phyloP scores from a whole-genome alignment of 2,329 filamentous ascomycete genomes.

The Diaporthe batatas region DNA sequence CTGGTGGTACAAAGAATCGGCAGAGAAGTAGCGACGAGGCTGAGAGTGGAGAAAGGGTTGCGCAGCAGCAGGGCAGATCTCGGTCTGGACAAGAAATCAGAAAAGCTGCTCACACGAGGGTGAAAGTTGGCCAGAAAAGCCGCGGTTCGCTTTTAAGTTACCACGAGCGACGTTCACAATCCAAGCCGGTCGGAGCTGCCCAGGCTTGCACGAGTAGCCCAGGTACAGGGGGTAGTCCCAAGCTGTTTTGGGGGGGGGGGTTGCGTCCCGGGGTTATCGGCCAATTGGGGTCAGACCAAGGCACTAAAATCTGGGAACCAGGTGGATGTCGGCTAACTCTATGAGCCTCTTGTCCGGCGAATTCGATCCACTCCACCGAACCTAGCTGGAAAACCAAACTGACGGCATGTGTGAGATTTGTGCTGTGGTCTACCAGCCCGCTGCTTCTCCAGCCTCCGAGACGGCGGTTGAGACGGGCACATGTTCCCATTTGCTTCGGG shows the following conservation, averaged over 20 bases:
- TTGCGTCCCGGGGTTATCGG: neutral
- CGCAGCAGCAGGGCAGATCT: slow-evolving; percentile 25
- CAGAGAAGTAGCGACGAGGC: slow-evolving; percentile 9
- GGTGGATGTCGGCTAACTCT: slow-evolving; percentile 22
- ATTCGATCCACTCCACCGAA: slow-evolving; percentile 29
- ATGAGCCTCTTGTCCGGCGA: slow-evolving; percentile 31
- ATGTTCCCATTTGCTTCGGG: neutral
- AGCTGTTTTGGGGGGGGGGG: slow-evolving; percentile 14
- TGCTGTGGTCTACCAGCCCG: neutral
- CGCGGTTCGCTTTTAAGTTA: slow-evolving; percentile 37
- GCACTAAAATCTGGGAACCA: slow-evolving; percentile 19
- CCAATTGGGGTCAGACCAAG: slow-evolving; percentile 23
- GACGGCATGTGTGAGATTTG: slow-evolving; percentile 9
- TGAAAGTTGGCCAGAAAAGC: slow-evolving; percentile 32
- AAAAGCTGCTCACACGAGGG: slow-evolving; percentile 11
- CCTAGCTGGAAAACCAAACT: slow-evolving; percentile 1
- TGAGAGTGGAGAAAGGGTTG: slow-evolving; percentile 32
- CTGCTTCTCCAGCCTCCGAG: neutral
- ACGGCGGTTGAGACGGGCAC: neutral
- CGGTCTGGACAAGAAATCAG: slow-evolving; percentile 8
- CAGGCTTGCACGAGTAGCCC: slow-evolving; percentile 15
- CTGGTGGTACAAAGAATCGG: slow-evolving; percentile 17
- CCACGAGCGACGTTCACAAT: slow-evolving; percentile 27
- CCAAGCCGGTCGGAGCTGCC: slow-evolving; percentile 27
- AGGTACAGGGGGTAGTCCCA: neutral